Evolutionary conservation across 345 rosid genomes (phyloP), one percentile per base, ranked within the genome.

Genomic region (Firmiana major): DNA sequence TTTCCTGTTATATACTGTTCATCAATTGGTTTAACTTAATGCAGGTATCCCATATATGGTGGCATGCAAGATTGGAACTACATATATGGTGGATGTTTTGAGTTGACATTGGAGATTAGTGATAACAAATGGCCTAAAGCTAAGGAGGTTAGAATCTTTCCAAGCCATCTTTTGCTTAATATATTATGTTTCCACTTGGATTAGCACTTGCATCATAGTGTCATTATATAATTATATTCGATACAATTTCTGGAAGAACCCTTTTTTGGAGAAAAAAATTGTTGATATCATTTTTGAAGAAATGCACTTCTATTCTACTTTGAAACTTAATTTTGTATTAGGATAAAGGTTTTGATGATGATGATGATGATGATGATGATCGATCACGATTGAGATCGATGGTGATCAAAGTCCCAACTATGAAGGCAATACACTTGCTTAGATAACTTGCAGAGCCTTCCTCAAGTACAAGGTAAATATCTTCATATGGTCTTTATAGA

Each of bases 21-120:
- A 55, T 66, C 22, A 40, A 68, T 72, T 76, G 57, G 51, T 69
- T 68, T 13, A 74, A 82, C 68, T 66, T 78, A 79, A 38, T 80
- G 62, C 88, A 95, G 99, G 98, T 96, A 93, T 79, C 99, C 99
- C 8, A 89, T 96, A 66, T 96, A 93, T 86, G 99, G 97, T 66
- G 99, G 94, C 81, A 96, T 93, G 99, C 99, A 96, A 85, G 99
- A 93, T 75, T 96, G 98, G 98, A 96, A 96, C 82, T 96, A 96
- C 83, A 90, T 96, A 82, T 84, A 93, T 83, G 99, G 91, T 76
- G 94, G 90, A 64, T 96, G 99, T 86, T 90, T 96, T 69, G 99
- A 96, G 81, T 85, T 96, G 88, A 96, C 98, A 17, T 83, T 96
- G 86, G 98, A 96, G 88, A 83, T 93, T 36, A 92, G 99, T 63